phyloP scores from a whole-genome alignment of 306 rosid species.

The Glycine tomentella region DNA sequence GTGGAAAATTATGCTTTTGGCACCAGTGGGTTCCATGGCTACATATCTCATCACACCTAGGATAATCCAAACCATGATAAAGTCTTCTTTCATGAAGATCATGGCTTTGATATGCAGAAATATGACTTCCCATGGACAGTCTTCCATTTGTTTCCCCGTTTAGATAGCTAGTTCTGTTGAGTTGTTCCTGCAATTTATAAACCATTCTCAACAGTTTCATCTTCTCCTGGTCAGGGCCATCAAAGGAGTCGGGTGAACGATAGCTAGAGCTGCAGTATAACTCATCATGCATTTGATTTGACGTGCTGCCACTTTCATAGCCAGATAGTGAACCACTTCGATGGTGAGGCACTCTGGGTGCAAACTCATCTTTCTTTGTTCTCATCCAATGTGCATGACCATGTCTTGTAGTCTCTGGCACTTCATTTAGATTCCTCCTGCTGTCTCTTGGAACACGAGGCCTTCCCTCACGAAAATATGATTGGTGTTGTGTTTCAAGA shows the following conservation, averaged over 20 bases:
- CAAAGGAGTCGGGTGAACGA: conserved; percentile 59
- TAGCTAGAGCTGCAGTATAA: conserved; percentile 58
- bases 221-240: conserved; percentile 73
- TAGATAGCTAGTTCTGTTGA: conserved; percentile 53
- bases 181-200: conserved; percentile 77
- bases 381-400: conserved; percentile 54
- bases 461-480: conserved; percentile 53
- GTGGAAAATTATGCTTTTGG: conserved; percentile 50
- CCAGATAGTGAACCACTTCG: conserved; percentile 48
- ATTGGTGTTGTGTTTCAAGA: conserved; percentile 45
- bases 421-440: conserved; percentile 51
- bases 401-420: conserved; percentile 51
- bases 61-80: conserved; percentile 55
- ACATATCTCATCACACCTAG: conserved; percentile 53
- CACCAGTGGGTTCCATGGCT: conserved; percentile 51
- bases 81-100: conserved; percentile 56
- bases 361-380: conserved; percentile 55
- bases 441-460: conserved; percentile 40
- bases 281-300: conserved; percentile 58
- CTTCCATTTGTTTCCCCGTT: conserved; percentile 55
- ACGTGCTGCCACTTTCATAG: conserved; percentile 61
- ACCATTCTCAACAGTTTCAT: conserved; percentile 73
- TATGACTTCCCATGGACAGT: conserved; percentile 43
- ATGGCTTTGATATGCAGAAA: conserved; percentile 49
- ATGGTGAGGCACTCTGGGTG: conserved; percentile 48